Conservation (phyloP, 371 early-diverging fungal species). For the Batrachochytrium dendrobatidis region DNA sequence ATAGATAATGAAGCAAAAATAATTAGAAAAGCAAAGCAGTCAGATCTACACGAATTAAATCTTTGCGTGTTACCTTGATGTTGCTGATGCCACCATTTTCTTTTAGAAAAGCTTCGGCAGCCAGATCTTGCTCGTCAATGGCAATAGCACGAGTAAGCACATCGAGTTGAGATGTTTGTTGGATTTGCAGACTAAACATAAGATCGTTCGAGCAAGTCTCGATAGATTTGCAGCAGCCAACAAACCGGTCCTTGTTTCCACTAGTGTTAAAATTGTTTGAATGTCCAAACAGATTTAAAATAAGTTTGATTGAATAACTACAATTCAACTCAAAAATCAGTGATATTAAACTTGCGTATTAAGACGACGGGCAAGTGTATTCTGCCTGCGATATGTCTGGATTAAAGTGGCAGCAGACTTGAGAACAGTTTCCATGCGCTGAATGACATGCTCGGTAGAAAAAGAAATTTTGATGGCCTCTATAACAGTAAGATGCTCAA, state of each 20-base stretch:
- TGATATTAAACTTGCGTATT: slow-evolving; percentile 20
- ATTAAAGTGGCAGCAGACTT: slow-evolving; percentile 36
- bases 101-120: slow-evolving; percentile 31
- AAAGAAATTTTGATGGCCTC: slow-evolving; percentile 25
- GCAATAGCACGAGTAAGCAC: slow-evolving; percentile 28
- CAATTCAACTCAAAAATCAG: not conserved
- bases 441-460: slow-evolving; percentile 23
- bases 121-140: slow-evolving; percentile 32
- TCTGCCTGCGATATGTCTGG: slow-evolving; percentile 40
- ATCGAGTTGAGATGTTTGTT: slow-evolving; percentile 39
- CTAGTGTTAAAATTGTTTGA: not conserved
- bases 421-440: slow-evolving; percentile 28
- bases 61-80: slow-evolving; percentile 10
- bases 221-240: slow-evolving; percentile 21
- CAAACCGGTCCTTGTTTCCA: slow-evolving; percentile 39
- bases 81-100: slow-evolving; percentile 24
- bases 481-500: slow-evolving; percentile 33
- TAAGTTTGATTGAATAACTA: not conserved
- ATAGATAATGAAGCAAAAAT: too few relatives aligned
- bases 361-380: slow-evolving; percentile 38
- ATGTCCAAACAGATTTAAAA: not conserved
- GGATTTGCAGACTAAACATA: slow-evolving; percentile 44
- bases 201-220: slow-evolving; percentile 32
- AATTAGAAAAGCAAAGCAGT: too few relatives aligned
- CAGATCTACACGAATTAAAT: too few relatives aligned